A percentile compares a stretch with the other conserved stretches of the same genome.
Evolutionary conservation across 2,329 filamentous ascomycete species (phyloP).

Genomic region (Claviceps lovelessii): DNA sequence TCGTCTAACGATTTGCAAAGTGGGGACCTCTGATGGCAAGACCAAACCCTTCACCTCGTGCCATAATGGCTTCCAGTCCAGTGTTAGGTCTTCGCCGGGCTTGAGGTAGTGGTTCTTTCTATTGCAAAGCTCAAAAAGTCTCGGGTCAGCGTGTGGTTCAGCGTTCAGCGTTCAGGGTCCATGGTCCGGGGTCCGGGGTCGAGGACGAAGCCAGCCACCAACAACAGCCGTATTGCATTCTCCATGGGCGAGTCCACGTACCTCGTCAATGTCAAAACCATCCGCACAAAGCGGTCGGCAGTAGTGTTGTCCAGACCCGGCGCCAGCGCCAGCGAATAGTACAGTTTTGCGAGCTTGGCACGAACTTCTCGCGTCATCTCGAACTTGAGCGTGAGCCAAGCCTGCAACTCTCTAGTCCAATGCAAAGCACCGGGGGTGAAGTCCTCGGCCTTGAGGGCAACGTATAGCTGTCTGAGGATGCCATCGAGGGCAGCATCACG

Average conservation of each 20-base stretch:
- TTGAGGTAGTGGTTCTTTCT: constrained; percentile 93
- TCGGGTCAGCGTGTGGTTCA: background rate
- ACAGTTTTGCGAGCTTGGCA: constrained; percentile 72
- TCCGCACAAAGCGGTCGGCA: constrained; percentile 83
- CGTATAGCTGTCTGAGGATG: constrained; percentile 87
- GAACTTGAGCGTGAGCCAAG: constrained; percentile 94
- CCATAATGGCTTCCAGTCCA: constrained; percentile 90
- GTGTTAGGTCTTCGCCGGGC: constrained; percentile 71
- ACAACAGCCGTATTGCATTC: background rate
- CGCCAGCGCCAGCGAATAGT: constrained; percentile 84
- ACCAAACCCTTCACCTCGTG: constrained; percentile 85
- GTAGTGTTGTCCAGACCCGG: constrained; percentile 73
- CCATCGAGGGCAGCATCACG: constrained; percentile 67
- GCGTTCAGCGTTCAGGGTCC: background rate
- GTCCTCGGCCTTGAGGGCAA: constrained; percentile 80
- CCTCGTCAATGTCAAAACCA: constrained; percentile 95
- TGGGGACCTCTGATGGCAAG: constrained; percentile 66
- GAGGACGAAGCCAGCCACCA: background rate
- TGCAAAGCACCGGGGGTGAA: constrained; percentile 87
- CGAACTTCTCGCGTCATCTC: constrained; percentile 78
- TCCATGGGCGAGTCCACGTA: constrained; percentile 28
- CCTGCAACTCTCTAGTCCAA: constrained; percentile 91
- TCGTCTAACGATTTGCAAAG: constrained; percentile 41
- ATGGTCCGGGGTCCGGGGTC: background rate
- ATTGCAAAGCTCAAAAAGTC: background rate